These are phyloP conservation scores for Sesbania bispinosa DNA, from an alignment of 306 rosid species.

Conservation along the genomic window DNA sequence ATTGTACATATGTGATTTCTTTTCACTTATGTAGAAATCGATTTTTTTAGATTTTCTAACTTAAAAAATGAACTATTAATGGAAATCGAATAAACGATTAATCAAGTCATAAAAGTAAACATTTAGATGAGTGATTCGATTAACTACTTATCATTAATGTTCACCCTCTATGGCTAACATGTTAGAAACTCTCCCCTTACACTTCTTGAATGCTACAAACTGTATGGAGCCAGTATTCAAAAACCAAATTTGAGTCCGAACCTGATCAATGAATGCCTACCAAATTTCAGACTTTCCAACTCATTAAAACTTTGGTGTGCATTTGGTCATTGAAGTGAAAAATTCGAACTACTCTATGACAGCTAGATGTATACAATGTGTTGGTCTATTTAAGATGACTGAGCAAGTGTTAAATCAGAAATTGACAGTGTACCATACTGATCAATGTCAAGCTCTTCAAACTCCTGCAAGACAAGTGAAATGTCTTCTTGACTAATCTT, in stretches of 20 bases:
- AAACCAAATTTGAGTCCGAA: not conserved
- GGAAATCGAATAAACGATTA: not conserved
- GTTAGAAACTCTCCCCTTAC: not conserved
- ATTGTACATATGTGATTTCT: too few species aligned
- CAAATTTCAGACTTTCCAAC: not conserved
- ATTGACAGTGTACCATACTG: slow-evolving; percentile 51
- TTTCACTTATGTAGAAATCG: too few species aligned
- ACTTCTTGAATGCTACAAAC: not conserved
- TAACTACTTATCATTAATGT: not conserved
- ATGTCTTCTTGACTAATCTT: slow-evolving; percentile 54
- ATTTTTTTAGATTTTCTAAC: too few species aligned
- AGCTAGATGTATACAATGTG: not conserved
- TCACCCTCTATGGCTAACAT: not conserved
- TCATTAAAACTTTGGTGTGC: not conserved
- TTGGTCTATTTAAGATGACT: slow-evolving; percentile 22
- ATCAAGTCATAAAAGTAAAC: not conserved
- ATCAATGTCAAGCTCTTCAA: slow-evolving; percentile 66
- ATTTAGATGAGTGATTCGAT: not conserved
- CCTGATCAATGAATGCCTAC: not conserved
- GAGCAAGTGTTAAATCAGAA: slow-evolving; percentile 46
- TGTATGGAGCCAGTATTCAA: not conserved
- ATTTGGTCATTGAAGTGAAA: not conserved
- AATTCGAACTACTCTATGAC: not conserved
- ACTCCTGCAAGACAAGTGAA: slow-evolving; percentile 47
- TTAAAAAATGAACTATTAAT: too few species aligned